A percentile compares a stretch with the other conserved stretches of the same genome.
phyloP scores from a whole-genome alignment of 2,329 filamentous ascomycete species.

The Fusarium subglutinans region DNA sequence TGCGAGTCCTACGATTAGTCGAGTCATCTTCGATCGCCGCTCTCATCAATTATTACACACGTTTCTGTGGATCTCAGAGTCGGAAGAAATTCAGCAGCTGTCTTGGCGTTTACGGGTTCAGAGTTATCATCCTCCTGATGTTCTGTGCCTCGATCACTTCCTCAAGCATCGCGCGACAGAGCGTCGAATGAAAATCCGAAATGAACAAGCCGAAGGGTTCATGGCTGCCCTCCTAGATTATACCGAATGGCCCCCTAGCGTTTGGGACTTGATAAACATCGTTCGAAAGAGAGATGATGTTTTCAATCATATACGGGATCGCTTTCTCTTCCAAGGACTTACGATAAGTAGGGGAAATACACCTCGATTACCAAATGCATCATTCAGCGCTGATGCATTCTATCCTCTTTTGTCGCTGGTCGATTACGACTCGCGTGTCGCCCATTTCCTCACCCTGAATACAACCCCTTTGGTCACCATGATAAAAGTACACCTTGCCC shows the following conservation, averaged over 20 bases:
- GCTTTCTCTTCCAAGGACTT: not conserved
- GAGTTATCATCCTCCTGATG: not conserved
- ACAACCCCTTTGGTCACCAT: not conserved
- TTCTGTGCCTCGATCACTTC: not conserved
- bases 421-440: not conserved
- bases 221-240: not conserved
- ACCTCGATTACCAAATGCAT: not conserved
- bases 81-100: not conserved
- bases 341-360: accelerated
- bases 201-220: not conserved
- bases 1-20: not conserved
- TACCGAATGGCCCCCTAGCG: not conserved
- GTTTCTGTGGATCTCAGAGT: not conserved
- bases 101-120: not conserved
- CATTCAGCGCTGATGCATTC: not conserved
- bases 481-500: not conserved
- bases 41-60: not conserved
- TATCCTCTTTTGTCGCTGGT: not conserved
- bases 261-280: not conserved
- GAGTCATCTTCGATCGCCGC: not conserved
- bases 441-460: not conserved
- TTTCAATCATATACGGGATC: not conserved
- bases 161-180: not conserved
- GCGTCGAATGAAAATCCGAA: not conserved
- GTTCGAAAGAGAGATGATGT: not conserved